These are phyloP conservation scores for Gossypium lobatum DNA, from an alignment of 441 rosid genomes.

Conservation along the genomic window DNA sequence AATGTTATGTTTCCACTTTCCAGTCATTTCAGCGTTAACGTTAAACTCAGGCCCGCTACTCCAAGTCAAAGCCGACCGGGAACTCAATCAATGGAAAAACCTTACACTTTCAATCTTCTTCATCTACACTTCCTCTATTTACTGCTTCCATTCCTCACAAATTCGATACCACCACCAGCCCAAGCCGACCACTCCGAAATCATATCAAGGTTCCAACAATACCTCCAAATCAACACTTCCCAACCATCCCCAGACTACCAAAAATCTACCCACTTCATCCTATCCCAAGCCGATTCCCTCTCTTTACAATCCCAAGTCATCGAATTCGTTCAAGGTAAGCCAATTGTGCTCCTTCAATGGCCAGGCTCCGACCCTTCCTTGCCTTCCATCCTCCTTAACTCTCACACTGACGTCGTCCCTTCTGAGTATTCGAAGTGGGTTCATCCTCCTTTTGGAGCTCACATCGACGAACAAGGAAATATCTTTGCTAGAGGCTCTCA, in stretches of 20 bases:
- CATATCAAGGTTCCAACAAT: constrained; percentile 70
- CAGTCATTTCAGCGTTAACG: no score
- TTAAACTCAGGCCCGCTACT: not conserved
- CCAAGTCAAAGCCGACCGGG: not conserved
- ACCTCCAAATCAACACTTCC: constrained; percentile 81
- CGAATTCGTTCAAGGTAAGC: constrained; percentile 63
- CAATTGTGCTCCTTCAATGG: constrained; percentile 72
- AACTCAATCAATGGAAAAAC: not conserved
- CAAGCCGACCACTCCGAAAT: constrained; percentile 21
- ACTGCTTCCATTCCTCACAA: not conserved
- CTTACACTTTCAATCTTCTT: constrained; percentile 1
- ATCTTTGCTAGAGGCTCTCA: constrained; percentile 89
- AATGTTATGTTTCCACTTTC: no score
- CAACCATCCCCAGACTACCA: constrained; percentile 73
- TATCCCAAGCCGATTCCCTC: constrained; percentile 58
- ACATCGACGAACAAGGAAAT: constrained; percentile 61
- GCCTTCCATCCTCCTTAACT: constrained; percentile 73
- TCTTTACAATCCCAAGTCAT: constrained; percentile 52
- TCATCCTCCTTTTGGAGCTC: constrained; percentile 66
- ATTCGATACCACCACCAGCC: constrained; percentile 5
- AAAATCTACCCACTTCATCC: constrained; percentile 50
- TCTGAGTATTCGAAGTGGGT: constrained; percentile 73
- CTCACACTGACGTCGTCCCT: constrained; percentile 95
- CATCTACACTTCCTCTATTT: constrained; percentile 13
- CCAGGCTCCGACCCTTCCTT: constrained; percentile 54